Evolutionary conservation across 768 basidiomycete species (phyloP).

Genomic region (Trichaptum fuscoviolaceum): DNA sequence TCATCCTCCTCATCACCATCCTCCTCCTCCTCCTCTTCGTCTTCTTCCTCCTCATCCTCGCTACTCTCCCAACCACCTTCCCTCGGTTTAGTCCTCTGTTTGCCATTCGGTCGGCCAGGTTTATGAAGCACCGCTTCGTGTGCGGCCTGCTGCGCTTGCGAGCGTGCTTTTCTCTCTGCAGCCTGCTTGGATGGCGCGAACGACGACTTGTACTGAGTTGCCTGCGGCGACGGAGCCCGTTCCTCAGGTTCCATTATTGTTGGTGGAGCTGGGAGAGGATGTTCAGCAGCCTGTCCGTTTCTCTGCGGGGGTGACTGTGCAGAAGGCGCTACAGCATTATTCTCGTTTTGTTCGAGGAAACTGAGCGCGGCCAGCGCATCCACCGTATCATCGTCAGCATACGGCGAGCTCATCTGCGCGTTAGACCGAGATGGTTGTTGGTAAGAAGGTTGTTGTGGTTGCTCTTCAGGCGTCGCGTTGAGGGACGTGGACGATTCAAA

Average conservation of each 20-base stretch:
- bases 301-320: conserved; percentile 13
- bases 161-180: conserved; percentile 77
- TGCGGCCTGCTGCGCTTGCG: conserved; percentile 79
- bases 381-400: conserved; percentile 37
- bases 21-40: conserved; percentile 51
- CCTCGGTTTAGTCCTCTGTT: conserved; percentile 36
- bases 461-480: conserved; percentile 3
- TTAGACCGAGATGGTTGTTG: conserved; percentile 3
- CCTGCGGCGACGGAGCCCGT: conserved; percentile 14
- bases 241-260: conserved; percentile 33
- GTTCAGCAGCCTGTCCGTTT: conserved; percentile 28
- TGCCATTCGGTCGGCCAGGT: conserved; percentile 56
- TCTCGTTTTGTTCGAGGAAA: conserved; percentile 57
- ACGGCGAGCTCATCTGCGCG: conserved; percentile 7
- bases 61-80: conserved; percentile 62
- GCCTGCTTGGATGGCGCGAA: conserved; percentile 85
- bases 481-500: conserved; percentile 2
- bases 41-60: conserved; percentile 79
- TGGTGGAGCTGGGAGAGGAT: conserved; percentile 22
- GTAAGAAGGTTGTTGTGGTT: conserved; percentile 1
- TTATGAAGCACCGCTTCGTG: conserved; percentile 71
- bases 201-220: conserved; percentile 67
- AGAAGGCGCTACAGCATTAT: conserved; percentile 17
- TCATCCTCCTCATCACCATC: conserved; percentile 10
- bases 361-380: conserved; percentile 78